Evolutionary conservation across 163 green algal species (phyloP), one percentile per base, ranked within the genome.

Genomic region (Chlorella variabilis): DNA sequence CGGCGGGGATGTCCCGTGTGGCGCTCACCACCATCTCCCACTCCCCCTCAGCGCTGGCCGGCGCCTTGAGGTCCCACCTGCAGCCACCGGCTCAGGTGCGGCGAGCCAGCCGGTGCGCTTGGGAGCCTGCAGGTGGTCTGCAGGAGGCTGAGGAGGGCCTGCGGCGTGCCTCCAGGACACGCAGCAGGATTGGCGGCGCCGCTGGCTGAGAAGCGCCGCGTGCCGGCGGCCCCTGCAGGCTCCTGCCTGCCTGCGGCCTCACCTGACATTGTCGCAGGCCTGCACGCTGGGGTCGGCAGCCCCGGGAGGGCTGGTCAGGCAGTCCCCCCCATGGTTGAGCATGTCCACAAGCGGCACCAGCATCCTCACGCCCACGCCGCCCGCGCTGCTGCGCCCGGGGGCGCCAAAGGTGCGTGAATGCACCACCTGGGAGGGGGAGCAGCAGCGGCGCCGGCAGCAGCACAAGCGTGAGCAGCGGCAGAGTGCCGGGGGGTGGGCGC

Each of bases 341-440:
- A 91, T 75, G 80, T 96, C 93, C 0, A 94, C 75, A 23, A 97
- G 84, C 4, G 94, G 94, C 56, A 97, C 83, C 81, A 97, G 84
- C 89, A 97, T 93, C 75, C 92, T 89, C 77, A 95, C 90, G 9
- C 90, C 93, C 49, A 95, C 86, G 69, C 93, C 93, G 21, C 93
- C 94, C 0, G 71, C 79, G n/a, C 59, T 38, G 59, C 59, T 67
- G n/a, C 85, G 78, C 0, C 86, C 89, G n/a, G 91, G 91, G 21
- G 87, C 92, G 45, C 89, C 91, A 87, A 98, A 98, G 2, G 91
- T 96, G 27, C 93, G 88, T 0, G 87, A 93, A 71, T 95, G 91
- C 17, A 96, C 92, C 49, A 92, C 87, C 81, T 88, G 84, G 36
- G 1, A 33, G 1, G 45, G 29, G 5, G 29, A 18, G 49, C 48